Evolutionary conservation across 139 green algal species (phyloP), one percentile per base, ranked within the genome.

Genomic region (Chlorella sorokiniana): DNA sequence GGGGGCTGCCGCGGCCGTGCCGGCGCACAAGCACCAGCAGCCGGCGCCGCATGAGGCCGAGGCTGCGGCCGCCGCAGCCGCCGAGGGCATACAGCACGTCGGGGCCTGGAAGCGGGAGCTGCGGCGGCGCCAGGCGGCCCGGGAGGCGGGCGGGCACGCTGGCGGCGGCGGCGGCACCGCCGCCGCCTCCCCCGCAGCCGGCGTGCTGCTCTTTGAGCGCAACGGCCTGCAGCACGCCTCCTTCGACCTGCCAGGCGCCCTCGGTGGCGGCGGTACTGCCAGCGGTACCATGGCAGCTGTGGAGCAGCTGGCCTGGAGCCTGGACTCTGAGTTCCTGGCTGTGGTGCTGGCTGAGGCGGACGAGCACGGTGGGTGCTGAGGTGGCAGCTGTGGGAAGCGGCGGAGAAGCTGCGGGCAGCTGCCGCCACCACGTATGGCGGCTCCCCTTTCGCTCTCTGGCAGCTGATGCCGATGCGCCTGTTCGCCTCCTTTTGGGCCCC

Each of bases 141-240:
- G 74, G 20, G 59, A 42, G 20, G 56, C 73, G 8, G 62, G 63
- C 27, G 81, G 37, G 0, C 42, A 48, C 41, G 52, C 64, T 27
- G 62, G 4, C 59, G 16, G 41, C 11, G 76, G 31, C 23, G 38
- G 18, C 27, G 23, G 18, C 22, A 11, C 11, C 9, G 31, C 25
- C 27, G 6, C 44, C 11, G 44, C 6, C 3, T 6, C 8, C 33
- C 23, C 45, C 7, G 41, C 81, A 33, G 56, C 42, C 27, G 68
- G 41, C 78, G 88, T 98, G 40, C 40, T 94, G 56, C 84, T 99
- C 65, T 98, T 90, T 81, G 96, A 99, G 89, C 79, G 88, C 33
- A 98, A 98, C 82, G 96, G 95, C 4, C 86, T 99, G 59, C 82
- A 82, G 64, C 93, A 97, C 79, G 95, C 93, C 35, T 78, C 83